Conservation (phyloP, 768 basidiomycete genomes). For the Pleurotus pulmonarius region DNA sequence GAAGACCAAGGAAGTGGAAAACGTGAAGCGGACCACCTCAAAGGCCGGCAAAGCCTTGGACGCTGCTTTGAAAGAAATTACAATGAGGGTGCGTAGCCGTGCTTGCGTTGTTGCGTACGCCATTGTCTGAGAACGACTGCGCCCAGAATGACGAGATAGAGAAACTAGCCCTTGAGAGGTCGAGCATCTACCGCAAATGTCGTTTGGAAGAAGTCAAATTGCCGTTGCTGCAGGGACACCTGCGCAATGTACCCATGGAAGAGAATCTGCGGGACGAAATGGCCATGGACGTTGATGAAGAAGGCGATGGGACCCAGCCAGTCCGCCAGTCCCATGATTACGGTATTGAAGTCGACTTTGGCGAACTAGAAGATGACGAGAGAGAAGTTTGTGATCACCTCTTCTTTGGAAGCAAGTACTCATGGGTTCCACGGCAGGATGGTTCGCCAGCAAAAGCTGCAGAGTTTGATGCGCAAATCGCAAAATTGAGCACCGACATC, state of each 20-base stretch:
- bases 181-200: slow-evolving; percentile 86
- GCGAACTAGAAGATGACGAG: slow-evolving; percentile 68
- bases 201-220: slow-evolving; percentile 88
- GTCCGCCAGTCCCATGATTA: slow-evolving; percentile 73
- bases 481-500: slow-evolving; percentile 73
- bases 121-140: not conserved
- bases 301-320: slow-evolving; percentile 76
- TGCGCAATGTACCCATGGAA: slow-evolving; percentile 91
- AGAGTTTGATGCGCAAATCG: slow-evolving; percentile 70
- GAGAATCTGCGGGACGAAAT: slow-evolving; percentile 88
- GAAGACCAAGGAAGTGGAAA: slow-evolving; percentile 70
- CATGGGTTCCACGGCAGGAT: slow-evolving; percentile 34
- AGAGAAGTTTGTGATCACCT: slow-evolving; percentile 44
- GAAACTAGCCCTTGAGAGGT: slow-evolving; percentile 66
- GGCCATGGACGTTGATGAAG: slow-evolving; percentile 90
- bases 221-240: slow-evolving; percentile 69
- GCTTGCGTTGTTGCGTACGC: not conserved
- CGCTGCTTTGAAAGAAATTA: slow-evolving; percentile 87
- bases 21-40: slow-evolving; percentile 63
- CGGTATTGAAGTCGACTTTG: slow-evolving; percentile 89
- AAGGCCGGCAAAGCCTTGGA: slow-evolving; percentile 79
- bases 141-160: slow-evolving; percentile 49
- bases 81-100: slow-evolving; percentile 51
- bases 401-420: not conserved
- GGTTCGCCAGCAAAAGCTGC: slow-evolving; percentile 61